Evolutionary conservation across 768 basidiomycete species (phyloP), one percentile per base, ranked within the genome.

Genomic region (Trametes coccinea): DNA sequence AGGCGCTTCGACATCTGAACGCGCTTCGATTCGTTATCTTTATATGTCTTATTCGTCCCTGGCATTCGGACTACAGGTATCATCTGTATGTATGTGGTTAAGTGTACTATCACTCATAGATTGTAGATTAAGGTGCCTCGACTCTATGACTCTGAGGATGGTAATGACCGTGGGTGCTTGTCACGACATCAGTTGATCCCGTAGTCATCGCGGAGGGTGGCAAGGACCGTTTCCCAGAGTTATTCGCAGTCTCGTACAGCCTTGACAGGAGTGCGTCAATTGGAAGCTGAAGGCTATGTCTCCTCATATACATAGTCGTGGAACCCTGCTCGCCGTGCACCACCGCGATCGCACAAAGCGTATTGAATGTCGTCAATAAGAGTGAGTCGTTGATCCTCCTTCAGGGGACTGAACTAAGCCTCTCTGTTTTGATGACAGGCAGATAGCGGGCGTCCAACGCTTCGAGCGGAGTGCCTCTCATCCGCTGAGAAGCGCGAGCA

Each of bases 1-100:
- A 78, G 84, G 60, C 77, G 83, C 67, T 87, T 88, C 66, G 86
- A 88, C 72, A 73, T 86, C 49, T 87, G 71, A 77, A 31, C 30
- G 48, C 5, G 30, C 6, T 31, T 5, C 13, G 30, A 9, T 30
- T 13, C 13, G 29, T 49, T 49, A 49, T 49, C 48, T 14, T 49
- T 49, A 49, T 49, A 27, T 30, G 13, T 13, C 13, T 29, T 49
- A 46, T 46, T 46, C n/a, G 45, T 46, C 27, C 27, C 11, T 37
- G 34, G 34, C 5, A 37, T 37, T 37, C 34, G 34, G 34, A 37
- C 10, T 10, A 11, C 22, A 10, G 45, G 22, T 10, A 29, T 27
- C 4, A 27, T 46, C 45, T 17, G 8, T 27, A 17, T 46, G 45
- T 46, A 13, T 46, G 27, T 46, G 45, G 7, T 27, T 10, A 6